Conservation (phyloP, 345 rosid genomes). For the Crucihimalaya himalaica region DNA sequence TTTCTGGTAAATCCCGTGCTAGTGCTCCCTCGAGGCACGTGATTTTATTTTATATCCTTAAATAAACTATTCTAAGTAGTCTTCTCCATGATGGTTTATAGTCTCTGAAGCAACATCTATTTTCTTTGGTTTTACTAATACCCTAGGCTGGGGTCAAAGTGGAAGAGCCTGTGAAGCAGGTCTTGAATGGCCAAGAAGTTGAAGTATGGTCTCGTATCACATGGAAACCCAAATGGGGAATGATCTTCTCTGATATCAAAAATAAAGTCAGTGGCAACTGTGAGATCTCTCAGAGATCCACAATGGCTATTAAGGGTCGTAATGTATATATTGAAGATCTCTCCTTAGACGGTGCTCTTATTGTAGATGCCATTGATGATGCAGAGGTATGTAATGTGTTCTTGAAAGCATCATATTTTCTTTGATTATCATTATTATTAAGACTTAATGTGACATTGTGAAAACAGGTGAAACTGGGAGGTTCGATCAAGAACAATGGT, state of each 20-base stretch:
- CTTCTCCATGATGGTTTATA: conserved; percentile 18
- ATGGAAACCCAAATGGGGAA: conserved; percentile 94
- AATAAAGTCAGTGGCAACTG: conserved; percentile 62
- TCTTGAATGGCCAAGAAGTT: conserved; percentile 87
- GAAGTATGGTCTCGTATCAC: conserved; percentile 88
- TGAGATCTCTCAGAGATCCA: conserved; percentile 69
- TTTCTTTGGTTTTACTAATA: conserved; percentile 25
- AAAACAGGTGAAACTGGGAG: conserved; percentile 67
- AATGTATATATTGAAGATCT: conserved; percentile 59
- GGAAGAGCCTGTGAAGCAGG: conserved; percentile 60
- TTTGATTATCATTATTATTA: conserved; percentile 8
- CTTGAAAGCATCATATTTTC: background rate
- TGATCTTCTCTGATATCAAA: conserved; percentile 70
- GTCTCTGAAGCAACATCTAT: conserved; percentile 9
- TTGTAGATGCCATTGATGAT: conserved; percentile 64
- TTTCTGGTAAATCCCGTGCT: background rate
- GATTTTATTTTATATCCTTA: background rate
- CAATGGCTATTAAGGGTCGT: conserved; percentile 69
- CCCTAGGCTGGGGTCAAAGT: conserved; percentile 74
- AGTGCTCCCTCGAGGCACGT: background rate
- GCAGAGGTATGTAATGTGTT: conserved; percentile 64
- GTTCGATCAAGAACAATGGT: conserved; percentile 71
- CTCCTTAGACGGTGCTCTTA: conserved; percentile 77
- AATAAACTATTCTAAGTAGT: background rate
- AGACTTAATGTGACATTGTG: conserved; percentile 15